Conservation (phyloP, 2,329 filamentous ascomycete species). For the Calonectria hongkongensis region DNA sequence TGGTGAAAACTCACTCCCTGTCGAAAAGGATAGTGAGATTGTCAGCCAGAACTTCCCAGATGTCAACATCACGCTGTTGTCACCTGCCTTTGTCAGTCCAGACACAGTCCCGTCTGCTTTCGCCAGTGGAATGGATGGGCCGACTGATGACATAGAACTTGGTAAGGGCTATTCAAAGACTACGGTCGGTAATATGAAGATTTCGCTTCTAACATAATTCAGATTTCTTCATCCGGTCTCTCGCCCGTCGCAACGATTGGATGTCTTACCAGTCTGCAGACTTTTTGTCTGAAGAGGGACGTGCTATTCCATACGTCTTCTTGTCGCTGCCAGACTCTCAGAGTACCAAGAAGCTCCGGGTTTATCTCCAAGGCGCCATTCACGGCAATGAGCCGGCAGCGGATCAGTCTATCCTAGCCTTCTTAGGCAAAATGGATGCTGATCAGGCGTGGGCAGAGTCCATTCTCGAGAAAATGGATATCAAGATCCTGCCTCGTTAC, state of each 20-base stretch:
- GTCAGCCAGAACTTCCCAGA: conserved; percentile 8
- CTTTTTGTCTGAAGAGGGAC: conserved; percentile 10
- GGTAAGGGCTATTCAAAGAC: neutral
- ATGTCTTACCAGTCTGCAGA: conserved; percentile 10
- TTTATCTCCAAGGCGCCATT: conserved; percentile 2
- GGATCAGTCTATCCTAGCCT: conserved; percentile 1
- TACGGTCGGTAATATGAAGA: no score
- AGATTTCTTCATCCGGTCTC: conserved; percentile 11
- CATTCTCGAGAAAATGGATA: conserved; percentile 10
- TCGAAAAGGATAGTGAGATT: conserved; percentile 14
- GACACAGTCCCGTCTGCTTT: neutral
- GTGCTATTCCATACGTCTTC: conserved; percentile 10
- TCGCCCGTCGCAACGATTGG: conserved; percentile 14
- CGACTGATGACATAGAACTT: conserved; percentile 18
- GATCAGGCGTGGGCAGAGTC: conserved; percentile 11
- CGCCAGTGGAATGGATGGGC: conserved; percentile 9
- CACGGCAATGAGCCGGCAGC: conserved; percentile 14
- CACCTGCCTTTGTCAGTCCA: neutral
- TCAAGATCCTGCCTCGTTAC: conserved; percentile 10
- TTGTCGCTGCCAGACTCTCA: conserved; percentile 10
- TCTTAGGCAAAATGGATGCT: conserved; percentile 18
- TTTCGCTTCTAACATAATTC: neutral
- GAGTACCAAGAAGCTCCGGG: neutral
- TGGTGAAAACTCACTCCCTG: neutral
- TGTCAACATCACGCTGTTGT: neutral